phyloP scores from a whole-genome alignment of 345 rosid genomes.

The Anacardium occidentale region DNA sequence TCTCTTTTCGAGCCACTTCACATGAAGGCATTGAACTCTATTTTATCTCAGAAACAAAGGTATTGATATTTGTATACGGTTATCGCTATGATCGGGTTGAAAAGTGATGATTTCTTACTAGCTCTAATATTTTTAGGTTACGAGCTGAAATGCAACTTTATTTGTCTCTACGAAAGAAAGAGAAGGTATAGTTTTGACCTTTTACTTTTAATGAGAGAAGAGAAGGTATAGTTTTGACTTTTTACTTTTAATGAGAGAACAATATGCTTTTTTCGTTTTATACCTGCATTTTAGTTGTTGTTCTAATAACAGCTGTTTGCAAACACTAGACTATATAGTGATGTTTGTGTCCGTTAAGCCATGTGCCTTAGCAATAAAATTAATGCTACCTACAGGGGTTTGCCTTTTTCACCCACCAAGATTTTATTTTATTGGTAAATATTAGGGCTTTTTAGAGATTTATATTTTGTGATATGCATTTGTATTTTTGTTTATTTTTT shows the following conservation, averaged over 20 bases:
- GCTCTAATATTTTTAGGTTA: slow-evolving; percentile 56
- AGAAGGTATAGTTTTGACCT: slow-evolving; percentile 40
- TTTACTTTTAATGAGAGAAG: background rate
- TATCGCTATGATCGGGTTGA: slow-evolving; percentile 20
- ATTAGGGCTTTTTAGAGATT: background rate
- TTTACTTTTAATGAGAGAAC: background rate
- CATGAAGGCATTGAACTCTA: slow-evolving; percentile 57
- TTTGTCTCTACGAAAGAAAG: slow-evolving; percentile 57
- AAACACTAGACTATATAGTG: background rate
- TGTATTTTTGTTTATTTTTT: background rate
- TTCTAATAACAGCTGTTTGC: background rate
- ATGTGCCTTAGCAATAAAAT: background rate
- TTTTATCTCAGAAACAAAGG: slow-evolving; percentile 82
- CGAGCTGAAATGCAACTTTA: slow-evolving; percentile 66
- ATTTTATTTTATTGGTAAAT: background rate
- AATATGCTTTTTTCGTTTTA: background rate
- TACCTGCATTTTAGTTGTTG: background rate
- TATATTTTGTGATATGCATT: background rate
- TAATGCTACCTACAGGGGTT: background rate
- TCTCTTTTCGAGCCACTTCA: slow-evolving; percentile 67
- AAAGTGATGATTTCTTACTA: slow-evolving; percentile 19
- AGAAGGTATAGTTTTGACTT: slow-evolving; percentile 18
- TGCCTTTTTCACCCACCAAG: background rate
- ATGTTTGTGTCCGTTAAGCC: slow-evolving; percentile 10
- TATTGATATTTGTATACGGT: slow-evolving; percentile 32